Percentiles rank a stretch among this genome's conserved stretches.
Evolutionary conservation across 2,329 filamentous ascomycete genomes (phyloP).

Genomic region (Diaporthe australafricana): DNA sequence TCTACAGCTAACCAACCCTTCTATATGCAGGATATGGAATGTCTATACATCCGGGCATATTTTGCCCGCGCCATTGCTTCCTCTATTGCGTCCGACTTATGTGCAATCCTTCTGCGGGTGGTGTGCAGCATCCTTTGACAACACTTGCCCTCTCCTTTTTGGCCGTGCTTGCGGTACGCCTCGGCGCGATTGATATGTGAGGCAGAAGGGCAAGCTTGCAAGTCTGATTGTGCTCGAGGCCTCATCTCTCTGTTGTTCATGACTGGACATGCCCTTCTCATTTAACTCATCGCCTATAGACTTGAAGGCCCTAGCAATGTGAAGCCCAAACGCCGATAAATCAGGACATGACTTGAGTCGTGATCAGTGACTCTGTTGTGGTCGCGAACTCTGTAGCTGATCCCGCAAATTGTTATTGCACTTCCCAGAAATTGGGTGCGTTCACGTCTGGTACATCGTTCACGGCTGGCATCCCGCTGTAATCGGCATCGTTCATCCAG

Average conservation of each 20-base stretch:
- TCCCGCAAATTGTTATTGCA: not conserved
- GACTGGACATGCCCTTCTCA: not conserved
- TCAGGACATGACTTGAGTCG: not conserved
- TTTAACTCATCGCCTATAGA: not conserved
- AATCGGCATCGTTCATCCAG: conserved; percentile 56
- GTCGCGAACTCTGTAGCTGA: not conserved
- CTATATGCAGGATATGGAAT: conserved; percentile 21
- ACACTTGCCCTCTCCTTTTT: not conserved
- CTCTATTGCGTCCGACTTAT: not conserved
- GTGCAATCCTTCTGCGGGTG: not conserved
- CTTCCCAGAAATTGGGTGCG: conserved; percentile 33
- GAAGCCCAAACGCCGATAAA: conserved; percentile 15
- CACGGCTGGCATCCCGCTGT: conserved; percentile 21
- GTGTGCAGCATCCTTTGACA: not conserved
- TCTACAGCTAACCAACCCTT: conserved; percentile 25
- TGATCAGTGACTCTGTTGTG: not conserved
- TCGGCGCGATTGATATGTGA: not conserved
- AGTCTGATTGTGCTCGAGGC: not conserved
- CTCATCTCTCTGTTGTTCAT: not conserved
- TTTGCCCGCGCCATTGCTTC: not conserved
- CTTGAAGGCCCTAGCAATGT: not conserved
- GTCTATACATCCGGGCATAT: conserved; percentile 21
- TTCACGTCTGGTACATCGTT: conserved; percentile 27
- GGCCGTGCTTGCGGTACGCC: not conserved
- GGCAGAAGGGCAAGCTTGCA: not conserved